These are phyloP conservation scores for Arthrobotrys megalospora DNA, from an alignment of 2,329 filamentous ascomycete species.

Conservation along the genomic window DNA sequence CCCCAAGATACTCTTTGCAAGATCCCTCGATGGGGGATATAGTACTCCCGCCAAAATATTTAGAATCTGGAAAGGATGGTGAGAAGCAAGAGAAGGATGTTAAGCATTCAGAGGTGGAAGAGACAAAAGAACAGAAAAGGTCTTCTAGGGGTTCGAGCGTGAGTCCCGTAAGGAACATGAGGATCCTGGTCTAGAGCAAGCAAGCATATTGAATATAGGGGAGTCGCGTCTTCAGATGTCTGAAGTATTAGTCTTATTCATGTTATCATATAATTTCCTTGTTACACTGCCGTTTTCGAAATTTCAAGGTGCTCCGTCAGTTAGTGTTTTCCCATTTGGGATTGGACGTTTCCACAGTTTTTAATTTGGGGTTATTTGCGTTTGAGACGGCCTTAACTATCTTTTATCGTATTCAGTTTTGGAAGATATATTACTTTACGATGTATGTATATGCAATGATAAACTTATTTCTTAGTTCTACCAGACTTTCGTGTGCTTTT, in stretches of 20 bases:
- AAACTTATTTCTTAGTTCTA: neutral
- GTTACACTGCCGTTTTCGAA: neutral
- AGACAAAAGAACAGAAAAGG: neutral
- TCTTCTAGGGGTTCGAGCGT: neutral
- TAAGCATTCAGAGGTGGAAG: neutral
- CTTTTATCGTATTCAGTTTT: neutral
- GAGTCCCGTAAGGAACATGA: neutral
- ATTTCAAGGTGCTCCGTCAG: neutral
- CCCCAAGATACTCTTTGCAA: conserved; percentile 20
- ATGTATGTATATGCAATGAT: too few species aligned
- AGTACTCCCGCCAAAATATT: neutral
- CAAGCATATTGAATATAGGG: neutral
- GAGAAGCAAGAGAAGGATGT: neutral
- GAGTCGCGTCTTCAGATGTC: too few species aligned
- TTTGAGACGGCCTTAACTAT: neutral
- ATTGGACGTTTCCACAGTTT: neutral
- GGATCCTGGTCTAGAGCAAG: conserved; percentile 7
- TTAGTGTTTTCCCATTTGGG: neutral
- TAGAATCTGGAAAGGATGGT: conserved; percentile 1
- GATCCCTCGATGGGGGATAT: conserved; percentile 1
- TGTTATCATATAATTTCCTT: neutral
- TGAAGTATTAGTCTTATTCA: neutral
- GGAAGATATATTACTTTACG: neutral
- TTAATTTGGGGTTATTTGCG: neutral
- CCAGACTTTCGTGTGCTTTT: neutral